phyloP scores from a whole-genome alignment of 257 asterid genomes.

The Mitragyna speciosa region DNA sequence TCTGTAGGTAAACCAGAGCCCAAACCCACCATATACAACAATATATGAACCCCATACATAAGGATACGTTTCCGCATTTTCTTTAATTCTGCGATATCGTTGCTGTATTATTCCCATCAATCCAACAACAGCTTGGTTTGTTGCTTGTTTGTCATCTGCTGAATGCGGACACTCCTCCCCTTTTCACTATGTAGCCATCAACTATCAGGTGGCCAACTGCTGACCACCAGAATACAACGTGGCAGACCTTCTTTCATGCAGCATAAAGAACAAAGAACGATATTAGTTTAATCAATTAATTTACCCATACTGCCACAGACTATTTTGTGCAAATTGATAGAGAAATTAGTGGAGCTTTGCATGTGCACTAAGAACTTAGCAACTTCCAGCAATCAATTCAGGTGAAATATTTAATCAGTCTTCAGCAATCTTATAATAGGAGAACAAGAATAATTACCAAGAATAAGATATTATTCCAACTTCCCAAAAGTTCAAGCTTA shows the following conservation, averaged over 20 bases:
- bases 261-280: neutral
- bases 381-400: neutral
- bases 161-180: slow-evolving; percentile 35
- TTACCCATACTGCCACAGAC: neutral
- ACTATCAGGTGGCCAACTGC: neutral
- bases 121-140: slow-evolving; percentile 26
- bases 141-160: slow-evolving; percentile 32
- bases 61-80: slow-evolving; percentile 77
- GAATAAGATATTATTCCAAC: neutral
- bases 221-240: neutral
- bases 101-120: slow-evolving; percentile 45
- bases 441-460: neutral
- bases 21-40: slow-evolving; percentile 73
- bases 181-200: slow-evolving; percentile 44
- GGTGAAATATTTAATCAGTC: neutral
- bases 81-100: slow-evolving; percentile 48
- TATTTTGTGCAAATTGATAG: neutral
- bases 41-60: slow-evolving; percentile 89
- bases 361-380: neutral
- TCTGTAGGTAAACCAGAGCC: slow-evolving; percentile 74
- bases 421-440: neutral
- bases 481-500: neutral
- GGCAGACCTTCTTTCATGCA: neutral
- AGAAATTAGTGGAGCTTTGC: neutral
- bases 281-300: neutral